Evolutionary conservation across 192 early-diverging fungal species (phyloP).

Genomic region (Lobosporangium transversale): DNA sequence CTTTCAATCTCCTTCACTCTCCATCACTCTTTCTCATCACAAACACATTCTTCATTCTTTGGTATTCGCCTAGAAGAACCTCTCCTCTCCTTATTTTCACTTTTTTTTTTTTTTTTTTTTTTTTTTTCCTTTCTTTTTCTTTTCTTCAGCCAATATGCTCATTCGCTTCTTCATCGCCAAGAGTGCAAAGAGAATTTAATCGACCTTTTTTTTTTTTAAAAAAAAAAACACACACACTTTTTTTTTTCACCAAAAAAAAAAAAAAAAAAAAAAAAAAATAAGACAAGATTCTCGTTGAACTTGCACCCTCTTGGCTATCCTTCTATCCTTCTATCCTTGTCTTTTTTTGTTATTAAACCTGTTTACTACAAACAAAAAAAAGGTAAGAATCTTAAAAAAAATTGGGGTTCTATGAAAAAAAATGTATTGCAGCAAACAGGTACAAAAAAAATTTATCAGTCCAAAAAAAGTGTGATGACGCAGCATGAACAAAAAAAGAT

Average conservation of each 20-base stretch:
- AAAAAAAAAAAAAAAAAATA: not conserved
- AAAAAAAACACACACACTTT: slow-evolving; percentile 16
- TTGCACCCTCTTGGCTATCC: not conserved
- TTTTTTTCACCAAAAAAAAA: not conserved
- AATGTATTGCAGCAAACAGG: no score
- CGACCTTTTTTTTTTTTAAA: slow-evolving; percentile 1
- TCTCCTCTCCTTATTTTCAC: not conserved
- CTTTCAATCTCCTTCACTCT: not conserved
- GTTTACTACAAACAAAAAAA: not conserved
- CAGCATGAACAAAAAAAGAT: no score
- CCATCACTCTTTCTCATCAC: not conserved
- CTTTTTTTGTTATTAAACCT: not conserved
- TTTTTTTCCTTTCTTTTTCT: not conserved
- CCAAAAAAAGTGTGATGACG: no score
- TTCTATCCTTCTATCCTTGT: no score
- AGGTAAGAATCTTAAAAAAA: not conserved
- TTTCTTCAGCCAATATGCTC: slow-evolving; percentile 16
- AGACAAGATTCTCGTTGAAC: not conserved
- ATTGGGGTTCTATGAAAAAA: no score
- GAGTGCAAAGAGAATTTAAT: slow-evolving; percentile 35
- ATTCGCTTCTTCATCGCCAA: slow-evolving; percentile 14
- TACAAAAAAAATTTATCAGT: no score
- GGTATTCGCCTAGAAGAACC: not conserved
- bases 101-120: not conserved
- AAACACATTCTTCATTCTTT: not conserved